A percentile compares a stretch with the other conserved stretches of the same genome.
These are phyloP conservation scores for Piromyces sp. DNA, from an alignment of 192 early-diverging fungal species.

Conservation along the genomic window DNA sequence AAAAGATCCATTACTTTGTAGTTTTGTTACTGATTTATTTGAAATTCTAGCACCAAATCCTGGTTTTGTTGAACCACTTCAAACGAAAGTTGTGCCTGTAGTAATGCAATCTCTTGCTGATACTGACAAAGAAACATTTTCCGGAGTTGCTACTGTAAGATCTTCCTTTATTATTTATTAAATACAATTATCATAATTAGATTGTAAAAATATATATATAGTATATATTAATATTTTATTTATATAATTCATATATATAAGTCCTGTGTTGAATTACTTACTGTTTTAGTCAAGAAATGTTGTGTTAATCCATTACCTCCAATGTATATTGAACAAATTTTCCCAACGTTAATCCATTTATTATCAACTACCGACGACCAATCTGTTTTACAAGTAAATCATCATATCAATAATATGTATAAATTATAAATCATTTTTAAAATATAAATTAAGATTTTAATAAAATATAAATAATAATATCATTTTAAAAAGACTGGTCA, in stretches of 20 bases:
- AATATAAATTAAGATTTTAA: no score
- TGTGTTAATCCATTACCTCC: not conserved
- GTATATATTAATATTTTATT: not conserved
- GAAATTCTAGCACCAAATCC: slow-evolving; percentile 53
- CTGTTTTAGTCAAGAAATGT: not conserved
- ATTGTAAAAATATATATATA: not conserved
- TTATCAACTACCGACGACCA: slow-evolving; percentile 49
- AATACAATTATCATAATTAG: not conserved
- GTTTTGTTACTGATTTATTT: slow-evolving; percentile 61
- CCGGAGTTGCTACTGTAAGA: slow-evolving; percentile 15
- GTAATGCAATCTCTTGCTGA: slow-evolving; percentile 34
- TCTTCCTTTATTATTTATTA: slow-evolving; percentile 1
- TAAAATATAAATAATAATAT: no score
- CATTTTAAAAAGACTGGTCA: slow-evolving; percentile 45
- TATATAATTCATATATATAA: not conserved
- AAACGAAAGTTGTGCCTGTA: slow-evolving; percentile 53
- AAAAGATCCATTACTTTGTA: slow-evolving; percentile 51
- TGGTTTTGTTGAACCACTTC: slow-evolving; percentile 42
- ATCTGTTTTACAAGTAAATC: slow-evolving; percentile 52
- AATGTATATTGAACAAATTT: slow-evolving; percentile 31
- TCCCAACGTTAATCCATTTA: slow-evolving; percentile 62
- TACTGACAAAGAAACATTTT: slow-evolving; percentile 13
- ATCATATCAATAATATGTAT: no score
- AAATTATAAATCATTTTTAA: no score
- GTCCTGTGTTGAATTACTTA: not conserved